Evolutionary conservation across 2,329 filamentous ascomycete species (phyloP), one percentile per base, ranked within the genome.

Genomic region (Beauveria asiatica): DNA sequence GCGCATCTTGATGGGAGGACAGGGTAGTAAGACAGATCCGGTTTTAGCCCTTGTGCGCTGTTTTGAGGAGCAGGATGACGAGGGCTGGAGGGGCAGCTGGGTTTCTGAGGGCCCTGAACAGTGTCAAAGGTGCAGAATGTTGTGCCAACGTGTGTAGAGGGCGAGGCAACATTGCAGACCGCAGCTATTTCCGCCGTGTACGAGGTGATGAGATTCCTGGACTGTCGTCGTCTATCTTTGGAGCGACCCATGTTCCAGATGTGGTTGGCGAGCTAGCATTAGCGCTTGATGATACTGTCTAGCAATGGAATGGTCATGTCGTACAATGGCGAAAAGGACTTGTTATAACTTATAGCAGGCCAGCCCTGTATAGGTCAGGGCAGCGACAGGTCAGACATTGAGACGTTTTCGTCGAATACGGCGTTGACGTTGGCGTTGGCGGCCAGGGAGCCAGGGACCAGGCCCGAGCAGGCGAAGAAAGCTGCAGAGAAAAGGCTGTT

Each of bases 1-100:
- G 53, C 59, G 46, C 46, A 57, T 57, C 51, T 57, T 61, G 53
- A 61, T 61, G 59, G 30, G 39, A 56, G 45, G 52, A 16, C 52
- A 61, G 53, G 39, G 39, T 37, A 50, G 46, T 46, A 13, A 57
- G 51, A 55, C 51, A 51, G 45, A 45, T 51, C 30, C 41, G n/a
- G 44, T 39, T 56, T 60, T 50, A 45, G 57, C 57, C 39, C 21
- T 58, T n/a, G 8, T 19, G 48, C 37, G 23, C 33, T 44, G 37
- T 17, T 10, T n/a, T 21, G 13, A 11, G 27, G 13, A 27, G 19
- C 25, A 25, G 10, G 11, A 13, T 37, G 33, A 37, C 33, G 33
- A 49, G 46, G 33, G 33, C 33, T 16, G 46, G 42, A 23, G 44
- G 44, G 13, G 19, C 50, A 53, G 30, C 21, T 17, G 19, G 50